Evolutionary conservation across 78 protist species (phyloP), one percentile per base, ranked within the genome.

Genomic region (Pigoraptor vietnamica): DNA sequence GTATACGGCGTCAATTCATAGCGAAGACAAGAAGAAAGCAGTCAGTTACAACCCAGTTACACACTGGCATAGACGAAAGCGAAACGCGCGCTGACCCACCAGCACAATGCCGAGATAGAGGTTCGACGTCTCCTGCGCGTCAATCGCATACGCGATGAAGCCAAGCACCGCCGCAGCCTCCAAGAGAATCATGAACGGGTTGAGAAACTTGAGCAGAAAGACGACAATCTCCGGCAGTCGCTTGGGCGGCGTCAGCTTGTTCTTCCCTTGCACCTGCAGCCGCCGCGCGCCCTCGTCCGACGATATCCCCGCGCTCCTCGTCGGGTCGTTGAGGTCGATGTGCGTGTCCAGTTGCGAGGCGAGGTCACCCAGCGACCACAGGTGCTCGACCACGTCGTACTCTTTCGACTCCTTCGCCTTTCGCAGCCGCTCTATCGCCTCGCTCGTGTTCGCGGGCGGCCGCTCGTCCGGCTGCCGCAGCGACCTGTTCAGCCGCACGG

Each of bases 81-180:
- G n/a, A 48, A 48, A 48, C 67, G 14, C 67, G 67, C 67, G 67
- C 67, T 14, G 29, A 14, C 67, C 67, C 67, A 48, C 67, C 67
- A 98, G 94, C 36, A 97, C 98, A 90, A 98, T 86, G 37, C 99
- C 98, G 24, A 98, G 93, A 81, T 93, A 48, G 10, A 38, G 89
- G 89, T 79, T 79, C 34, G 32, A 14, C 10, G 84, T 14, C 1
- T 79, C 84, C 35, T 2, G 35, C 34, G 21, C 35, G 23, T 25
- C 84, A 79, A 25, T 14, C 32, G 34, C 34, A 14, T 25, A 95
- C 40, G 95, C 97, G 86, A 96, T 24, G 23, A 95, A 90, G 56
- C 94, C 94, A 39, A 97, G 95, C 19, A 94, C 23, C 23, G 94
- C 91, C 0, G 94, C 97, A 14, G 37, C 94, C 95, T 93, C 89